Evolutionary conservation across 345 rosid species (phyloP).

Genomic region (Syzygium aromaticum): DNA sequence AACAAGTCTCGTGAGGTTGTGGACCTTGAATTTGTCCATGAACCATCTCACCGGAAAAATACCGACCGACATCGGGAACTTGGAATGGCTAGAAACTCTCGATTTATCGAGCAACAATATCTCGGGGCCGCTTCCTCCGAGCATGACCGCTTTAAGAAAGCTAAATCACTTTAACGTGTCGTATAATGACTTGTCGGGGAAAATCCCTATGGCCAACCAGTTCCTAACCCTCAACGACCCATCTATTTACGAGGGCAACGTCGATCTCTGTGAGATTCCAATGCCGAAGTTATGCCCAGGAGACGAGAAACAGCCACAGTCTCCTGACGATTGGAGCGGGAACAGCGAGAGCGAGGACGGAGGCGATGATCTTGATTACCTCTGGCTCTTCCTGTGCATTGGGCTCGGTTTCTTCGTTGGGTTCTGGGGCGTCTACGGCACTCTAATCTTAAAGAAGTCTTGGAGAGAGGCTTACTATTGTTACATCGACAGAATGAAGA

Average conservation of each 20-base stretch:
- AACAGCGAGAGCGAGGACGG: neutral
- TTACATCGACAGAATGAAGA: neutral
- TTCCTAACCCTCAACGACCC: neutral
- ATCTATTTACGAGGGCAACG: neutral
- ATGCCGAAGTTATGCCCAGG: neutral
- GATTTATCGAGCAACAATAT: constrained; percentile 42
- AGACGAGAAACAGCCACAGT: neutral
- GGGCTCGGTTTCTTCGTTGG: neutral
- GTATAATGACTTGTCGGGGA: neutral
- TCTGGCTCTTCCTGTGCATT: neutral
- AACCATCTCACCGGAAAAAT: constrained; percentile 39
- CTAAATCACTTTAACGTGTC: neutral
- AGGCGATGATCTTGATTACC: neutral
- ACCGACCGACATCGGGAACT: constrained; percentile 27
- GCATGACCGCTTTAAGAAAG: neutral
- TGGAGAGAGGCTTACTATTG: neutral
- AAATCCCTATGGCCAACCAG: neutral
- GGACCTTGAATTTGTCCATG: constrained; percentile 28
- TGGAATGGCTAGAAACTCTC: constrained; percentile 21
- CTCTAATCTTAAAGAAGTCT: neutral
- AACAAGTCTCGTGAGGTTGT: constrained; percentile 16
- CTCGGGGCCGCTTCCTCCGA: constrained; percentile 34
- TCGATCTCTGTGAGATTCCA: neutral
- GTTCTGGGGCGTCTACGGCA: neutral
- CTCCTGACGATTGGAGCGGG: neutral